Evolutionary conservation across 1,284 basidiomycete species (phyloP).

Genomic region (Rhodofomes roseus): DNA sequence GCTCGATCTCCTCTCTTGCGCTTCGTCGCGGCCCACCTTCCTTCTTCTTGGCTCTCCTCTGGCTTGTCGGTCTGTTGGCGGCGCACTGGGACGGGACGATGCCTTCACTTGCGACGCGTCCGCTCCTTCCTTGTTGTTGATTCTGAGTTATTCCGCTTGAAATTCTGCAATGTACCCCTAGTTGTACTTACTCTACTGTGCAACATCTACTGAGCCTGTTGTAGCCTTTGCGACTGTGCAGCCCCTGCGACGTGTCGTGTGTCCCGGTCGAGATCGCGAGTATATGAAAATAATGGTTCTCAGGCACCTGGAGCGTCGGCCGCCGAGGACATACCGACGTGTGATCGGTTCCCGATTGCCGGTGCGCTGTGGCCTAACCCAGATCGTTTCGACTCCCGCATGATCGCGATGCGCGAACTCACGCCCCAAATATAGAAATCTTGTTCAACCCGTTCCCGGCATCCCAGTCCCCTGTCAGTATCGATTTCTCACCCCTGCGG

Average conservation of each 20-base stretch:
- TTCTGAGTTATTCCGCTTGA: not conserved
- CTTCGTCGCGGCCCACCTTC: not conserved
- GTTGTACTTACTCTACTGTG: not conserved
- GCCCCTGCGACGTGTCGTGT: not conserved
- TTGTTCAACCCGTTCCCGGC: not conserved
- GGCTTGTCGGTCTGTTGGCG: not conserved
- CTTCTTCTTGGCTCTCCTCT: not conserved
- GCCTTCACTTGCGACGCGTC: not conserved
- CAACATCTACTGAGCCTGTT: not conserved
- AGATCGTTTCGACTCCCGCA: not conserved
- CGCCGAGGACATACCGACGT: not conserved
- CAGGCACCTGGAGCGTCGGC: not conserved
- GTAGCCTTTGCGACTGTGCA: not conserved
- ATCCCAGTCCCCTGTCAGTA: not conserved
- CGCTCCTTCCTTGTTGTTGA: not conserved
- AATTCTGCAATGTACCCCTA: not conserved
- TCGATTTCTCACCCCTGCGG: not conserved
- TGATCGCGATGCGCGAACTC: not conserved
- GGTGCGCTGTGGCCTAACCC: not conserved
- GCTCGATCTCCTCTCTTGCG: not conserved
- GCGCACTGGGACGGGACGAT: not conserved
- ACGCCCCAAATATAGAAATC: not conserved
- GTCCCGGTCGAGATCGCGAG: too few species aligned
- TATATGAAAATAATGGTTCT: not conserved
- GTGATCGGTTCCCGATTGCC: not conserved